These are phyloP conservation scores for Cutaneotrichosporon cutaneum DNA, from an alignment of 1,284 basidiomycete species.

Conservation along the genomic window DNA sequence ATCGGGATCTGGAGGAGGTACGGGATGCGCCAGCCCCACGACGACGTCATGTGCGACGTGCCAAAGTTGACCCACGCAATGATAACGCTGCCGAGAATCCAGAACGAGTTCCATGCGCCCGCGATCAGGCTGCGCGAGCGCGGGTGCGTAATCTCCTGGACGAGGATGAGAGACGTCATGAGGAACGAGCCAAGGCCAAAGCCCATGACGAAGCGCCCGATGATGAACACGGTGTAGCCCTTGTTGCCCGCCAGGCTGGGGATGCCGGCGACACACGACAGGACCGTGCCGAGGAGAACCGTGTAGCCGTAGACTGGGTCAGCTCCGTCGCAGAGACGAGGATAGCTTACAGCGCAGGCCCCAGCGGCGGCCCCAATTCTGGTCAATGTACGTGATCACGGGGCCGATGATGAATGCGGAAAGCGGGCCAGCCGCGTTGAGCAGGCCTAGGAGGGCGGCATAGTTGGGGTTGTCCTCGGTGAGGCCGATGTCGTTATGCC, in stretches of 20 bases:
- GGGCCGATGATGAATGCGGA: slow-evolving; percentile 51
- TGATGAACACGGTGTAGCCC: slow-evolving; percentile 51
- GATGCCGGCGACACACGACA: slow-evolving; percentile 49
- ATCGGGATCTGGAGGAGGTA: slow-evolving; percentile 51
- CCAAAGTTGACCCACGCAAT: slow-evolving; percentile 34
- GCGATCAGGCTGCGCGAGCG: slow-evolving; percentile 42
- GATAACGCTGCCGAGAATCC: slow-evolving; percentile 32
- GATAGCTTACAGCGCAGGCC: slow-evolving; percentile 50
- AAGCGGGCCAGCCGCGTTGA: slow-evolving; percentile 49
- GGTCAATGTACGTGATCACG: slow-evolving; percentile 51
- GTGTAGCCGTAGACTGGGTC: slow-evolving; percentile 51
- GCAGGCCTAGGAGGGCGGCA: slow-evolving; percentile 43
- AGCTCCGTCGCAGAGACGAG: neutral
- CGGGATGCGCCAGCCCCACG: slow-evolving; percentile 50
- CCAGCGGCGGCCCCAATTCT: slow-evolving; percentile 49
- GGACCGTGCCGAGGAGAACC: slow-evolving; percentile 47
- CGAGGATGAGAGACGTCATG: slow-evolving; percentile 52
- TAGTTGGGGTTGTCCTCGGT: slow-evolving; percentile 29
- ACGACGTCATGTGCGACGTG: slow-evolving; percentile 24
- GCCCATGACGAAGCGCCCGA: slow-evolving; percentile 49
- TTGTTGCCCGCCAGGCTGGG: slow-evolving; percentile 44
- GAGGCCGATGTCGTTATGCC: slow-evolving; percentile 49
- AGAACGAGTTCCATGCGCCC: slow-evolving; percentile 51
- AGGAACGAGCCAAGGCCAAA: slow-evolving; percentile 54
- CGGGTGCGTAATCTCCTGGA: slow-evolving; percentile 54